Conservation (phyloP, 805 yeast genomes). For the Candida hungchunana region DNA sequence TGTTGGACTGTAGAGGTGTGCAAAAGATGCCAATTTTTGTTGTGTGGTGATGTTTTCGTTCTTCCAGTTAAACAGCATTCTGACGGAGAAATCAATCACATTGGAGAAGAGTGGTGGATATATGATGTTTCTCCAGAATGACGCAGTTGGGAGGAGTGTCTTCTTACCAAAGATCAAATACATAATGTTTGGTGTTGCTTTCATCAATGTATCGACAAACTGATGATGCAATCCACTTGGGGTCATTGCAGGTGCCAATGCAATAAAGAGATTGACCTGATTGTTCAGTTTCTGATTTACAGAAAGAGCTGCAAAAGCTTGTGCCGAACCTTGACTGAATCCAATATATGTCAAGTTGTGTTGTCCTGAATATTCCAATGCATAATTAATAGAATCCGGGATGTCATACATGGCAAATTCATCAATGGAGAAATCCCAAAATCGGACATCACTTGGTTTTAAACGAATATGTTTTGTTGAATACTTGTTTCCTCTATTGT, state of each 20-base stretch:
- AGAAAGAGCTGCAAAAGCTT: slow-evolving; percentile 83
- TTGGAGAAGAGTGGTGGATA: slow-evolving; percentile 72
- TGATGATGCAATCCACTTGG: slow-evolving; percentile 80
- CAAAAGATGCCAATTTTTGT: slow-evolving; percentile 77
- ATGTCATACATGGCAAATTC: slow-evolving; percentile 91
- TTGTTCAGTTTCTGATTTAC: slow-evolving; percentile 59
- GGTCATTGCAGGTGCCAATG: slow-evolving; percentile 91
- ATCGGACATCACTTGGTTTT: slow-evolving; percentile 38
- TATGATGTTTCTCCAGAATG: slow-evolving; percentile 73
- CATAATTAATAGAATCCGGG: slow-evolving; percentile 76
- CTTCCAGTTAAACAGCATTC: slow-evolving; percentile 74
- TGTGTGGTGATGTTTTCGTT: slow-evolving; percentile 62
- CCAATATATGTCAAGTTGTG: slow-evolving; percentile 76
- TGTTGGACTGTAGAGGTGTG: slow-evolving; percentile 87
- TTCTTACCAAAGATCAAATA: slow-evolving; percentile 71
- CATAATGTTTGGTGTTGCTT: slow-evolving; percentile 71
- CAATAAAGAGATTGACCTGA: slow-evolving; percentile 56
- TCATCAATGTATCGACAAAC: slow-evolving; percentile 69
- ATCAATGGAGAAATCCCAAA: slow-evolving; percentile 91
- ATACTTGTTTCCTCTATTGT: slow-evolving; percentile 90
- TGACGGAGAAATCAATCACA: slow-evolving; percentile 67
- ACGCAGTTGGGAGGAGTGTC: slow-evolving; percentile 67
- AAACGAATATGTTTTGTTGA: slow-evolving; percentile 67
- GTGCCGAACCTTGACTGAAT: slow-evolving; percentile 93
- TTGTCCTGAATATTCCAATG: slow-evolving; percentile 47